A percentile compares a stretch with the other conserved stretches of the same genome.
phyloP scores from a whole-genome alignment of 2,329 filamentous ascomycete species.

The Ophiosphaerella korrae region DNA sequence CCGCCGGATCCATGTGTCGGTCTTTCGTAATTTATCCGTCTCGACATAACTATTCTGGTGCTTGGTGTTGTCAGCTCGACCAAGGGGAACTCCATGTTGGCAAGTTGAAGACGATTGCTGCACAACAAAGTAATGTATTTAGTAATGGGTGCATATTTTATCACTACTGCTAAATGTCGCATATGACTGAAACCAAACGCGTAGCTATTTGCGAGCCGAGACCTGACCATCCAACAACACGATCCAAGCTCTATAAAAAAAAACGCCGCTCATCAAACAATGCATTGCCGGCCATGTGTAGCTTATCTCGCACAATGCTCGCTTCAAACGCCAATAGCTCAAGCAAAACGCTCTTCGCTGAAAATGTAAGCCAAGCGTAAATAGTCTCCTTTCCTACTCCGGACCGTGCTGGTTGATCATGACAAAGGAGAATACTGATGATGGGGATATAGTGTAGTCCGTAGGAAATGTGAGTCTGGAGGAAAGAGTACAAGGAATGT shows the following conservation, averaged over 20 bases:
- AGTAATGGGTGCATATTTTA: too few relatives aligned
- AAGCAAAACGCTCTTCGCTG: constrained; percentile 12
- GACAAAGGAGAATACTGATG: constrained; percentile 10
- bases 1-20: constrained; percentile 38
- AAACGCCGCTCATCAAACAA: neutral
- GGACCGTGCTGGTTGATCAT: neutral
- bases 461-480: constrained; percentile 6
- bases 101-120: neutral
- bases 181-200: too few relatives aligned
- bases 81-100: neutral
- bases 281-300: neutral
- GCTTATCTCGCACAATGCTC: constrained; percentile 10
- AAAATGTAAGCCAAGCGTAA: constrained; percentile 5
- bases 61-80: neutral
- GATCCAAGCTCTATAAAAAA: neutral
- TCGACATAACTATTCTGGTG: constrained; percentile 30
- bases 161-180: too few relatives aligned
- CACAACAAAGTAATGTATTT: too few relatives aligned
- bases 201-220: too few relatives aligned
- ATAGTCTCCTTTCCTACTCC: constrained; percentile 3
- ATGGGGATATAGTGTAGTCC: constrained; percentile 31
- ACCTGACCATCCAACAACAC: neutral
- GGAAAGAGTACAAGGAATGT: constrained; percentile 5
- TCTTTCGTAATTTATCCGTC: constrained; percentile 48
- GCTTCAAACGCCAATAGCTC: constrained; percentile 20